Base-by-base conservation (phyloP, 495 filamentous ascomycete species). In the Tirmania nivea region DNA sequence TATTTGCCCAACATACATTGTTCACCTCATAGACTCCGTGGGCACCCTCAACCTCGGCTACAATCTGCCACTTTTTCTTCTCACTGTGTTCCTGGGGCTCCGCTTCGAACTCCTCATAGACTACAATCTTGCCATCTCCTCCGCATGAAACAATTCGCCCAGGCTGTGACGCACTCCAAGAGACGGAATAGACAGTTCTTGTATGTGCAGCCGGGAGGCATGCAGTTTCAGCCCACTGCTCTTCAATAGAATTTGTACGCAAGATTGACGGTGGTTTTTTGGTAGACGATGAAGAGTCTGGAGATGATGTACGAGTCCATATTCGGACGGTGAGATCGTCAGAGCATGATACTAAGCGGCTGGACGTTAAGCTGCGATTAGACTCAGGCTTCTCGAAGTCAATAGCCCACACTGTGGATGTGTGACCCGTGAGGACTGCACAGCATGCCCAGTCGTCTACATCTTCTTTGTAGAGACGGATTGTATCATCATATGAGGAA, bases 11-110 rank as follows among this genome's bases (percentile, higher is more conserved):
- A 8, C 76, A 75, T 34, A 86, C 76, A 64, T 93, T 83, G 56
- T 97, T 97, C 58, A 96, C 71, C 66, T 97, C 90, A 63, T 86
- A 94, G 6, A 90, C 83, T 0, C 81, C 87, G 65, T 97, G 90
- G 6, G 82, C 84, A 10, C 74, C 77, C 35, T 78, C 70, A 1
- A 83, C 55, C 35, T 76, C 74, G 0, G 77, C 78, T 36, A 86
- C 55, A 31, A 87, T 65, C 12, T 70, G 68, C 88, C 90, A 94
- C 51, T 75, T 72, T 7, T 74, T 78, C 14, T 19, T 19, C 1
- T 67, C 57, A 52, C 67, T 60, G 9, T 60, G 64, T 5, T 66
- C 54, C 47, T 51, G 35, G n/a, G 36, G 19, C 19, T 52, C 56
- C 3, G 25, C 50, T 5, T 61, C 54, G 8, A 56, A 34, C 65